phyloP scores from a whole-genome alignment of 2,329 filamentous ascomycete species.

The Xylariaceae sp. region DNA sequence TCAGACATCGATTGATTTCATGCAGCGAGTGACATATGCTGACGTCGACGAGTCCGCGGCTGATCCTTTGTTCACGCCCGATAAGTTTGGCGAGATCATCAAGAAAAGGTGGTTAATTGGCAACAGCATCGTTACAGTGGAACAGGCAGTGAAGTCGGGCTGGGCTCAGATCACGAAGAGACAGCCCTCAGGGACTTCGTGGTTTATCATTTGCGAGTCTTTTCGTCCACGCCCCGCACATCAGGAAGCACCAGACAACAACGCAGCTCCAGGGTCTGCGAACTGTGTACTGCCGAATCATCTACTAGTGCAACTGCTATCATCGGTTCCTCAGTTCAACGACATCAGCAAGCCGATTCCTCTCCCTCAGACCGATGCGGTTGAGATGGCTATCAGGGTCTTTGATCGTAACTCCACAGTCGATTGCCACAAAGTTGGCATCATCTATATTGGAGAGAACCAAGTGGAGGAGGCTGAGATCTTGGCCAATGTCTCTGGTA shows the following conservation, averaged over 20 bases:
- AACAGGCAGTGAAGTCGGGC: conserved; percentile 61
- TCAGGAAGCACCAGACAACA: conserved; percentile 46
- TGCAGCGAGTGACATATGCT: conserved; percentile 82
- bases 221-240: conserved; percentile 54
- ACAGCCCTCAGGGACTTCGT: conserved; percentile 63
- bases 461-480: conserved; percentile 82
- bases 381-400: conserved; percentile 66
- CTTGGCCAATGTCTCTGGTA: conserved; percentile 78
- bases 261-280: conserved; percentile 43
- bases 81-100: conserved; percentile 59
- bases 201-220: conserved; percentile 55
- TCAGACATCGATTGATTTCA: conserved; percentile 88
- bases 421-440: conserved; percentile 91
- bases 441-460: conserved; percentile 85
- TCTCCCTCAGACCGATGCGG: conserved; percentile 64
- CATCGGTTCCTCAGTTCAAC: conserved; percentile 53
- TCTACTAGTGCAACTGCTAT: conserved; percentile 63
- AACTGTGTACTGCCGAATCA: conserved; percentile 67
- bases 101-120: conserved; percentile 68
- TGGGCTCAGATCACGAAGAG: conserved; percentile 67
- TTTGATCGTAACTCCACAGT: conserved; percentile 88
- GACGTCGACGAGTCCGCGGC: conserved; percentile 73
- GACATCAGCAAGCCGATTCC: conserved; percentile 64
- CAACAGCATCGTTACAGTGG: conserved; percentile 67
- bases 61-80: conserved; percentile 59